phyloP scores from a whole-genome alignment of 306 rosid genomes.

The Quercus suber region DNA sequence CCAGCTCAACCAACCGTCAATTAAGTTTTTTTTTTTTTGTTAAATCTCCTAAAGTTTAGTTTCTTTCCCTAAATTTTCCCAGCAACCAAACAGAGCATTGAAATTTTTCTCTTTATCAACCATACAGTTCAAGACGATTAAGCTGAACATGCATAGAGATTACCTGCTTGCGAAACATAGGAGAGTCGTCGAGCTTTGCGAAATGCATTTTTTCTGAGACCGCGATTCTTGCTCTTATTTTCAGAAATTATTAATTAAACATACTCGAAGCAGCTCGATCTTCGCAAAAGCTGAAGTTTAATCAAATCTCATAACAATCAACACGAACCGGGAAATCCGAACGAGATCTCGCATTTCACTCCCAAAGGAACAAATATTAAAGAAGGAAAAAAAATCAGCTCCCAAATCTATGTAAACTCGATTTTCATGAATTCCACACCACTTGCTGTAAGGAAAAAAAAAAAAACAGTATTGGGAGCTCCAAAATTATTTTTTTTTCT shows the following conservation, averaged over 20 bases:
- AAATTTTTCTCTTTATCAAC: background rate
- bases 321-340: constrained; percentile 12
- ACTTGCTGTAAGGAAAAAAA: background rate
- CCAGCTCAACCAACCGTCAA: background rate
- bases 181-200: constrained; percentile 98
- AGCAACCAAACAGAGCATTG: constrained; percentile 9
- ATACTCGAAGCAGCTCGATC: constrained; percentile 37
- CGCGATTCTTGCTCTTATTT: constrained; percentile 2
- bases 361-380: background rate
- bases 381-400: background rate
- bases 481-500: background rate
- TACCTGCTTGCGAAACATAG: constrained; percentile 99
- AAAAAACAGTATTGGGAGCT: background rate
- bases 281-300: constrained; percentile 13
- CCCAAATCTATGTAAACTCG: background rate
- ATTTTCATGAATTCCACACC: constrained; percentile 17
- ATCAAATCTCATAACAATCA: constrained; percentile 14
- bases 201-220: constrained; percentile 75
- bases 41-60: background rate
- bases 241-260: constrained; percentile 8
- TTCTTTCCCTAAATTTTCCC: background rate
- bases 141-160: background rate
- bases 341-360: constrained; percentile 42
- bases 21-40: background rate
- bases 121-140: background rate